phyloP scores from a whole-genome alignment of 2,329 filamentous ascomycete genomes.

The Colletotrichum caudatum region DNA sequence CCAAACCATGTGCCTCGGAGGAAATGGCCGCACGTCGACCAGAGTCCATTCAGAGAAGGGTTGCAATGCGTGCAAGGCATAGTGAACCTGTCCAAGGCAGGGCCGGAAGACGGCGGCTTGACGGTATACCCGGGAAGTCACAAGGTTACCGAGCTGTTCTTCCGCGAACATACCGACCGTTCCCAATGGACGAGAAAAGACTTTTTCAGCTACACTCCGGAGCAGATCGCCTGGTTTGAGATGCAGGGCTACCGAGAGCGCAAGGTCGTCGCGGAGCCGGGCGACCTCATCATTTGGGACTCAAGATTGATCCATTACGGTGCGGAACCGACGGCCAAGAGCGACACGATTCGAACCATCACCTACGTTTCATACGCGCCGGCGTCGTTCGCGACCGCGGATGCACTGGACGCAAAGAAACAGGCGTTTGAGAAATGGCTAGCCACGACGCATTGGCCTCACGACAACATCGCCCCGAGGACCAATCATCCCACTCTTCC shows the following conservation, averaged over 20 bases:
- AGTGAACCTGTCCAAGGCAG: slow-evolving; percentile 44
- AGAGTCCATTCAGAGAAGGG: slow-evolving; percentile 46
- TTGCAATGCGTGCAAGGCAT: slow-evolving; percentile 49
- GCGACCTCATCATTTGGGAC: slow-evolving; percentile 53
- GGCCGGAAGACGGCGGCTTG: slow-evolving; percentile 42
- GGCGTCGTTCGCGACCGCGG: slow-evolving; percentile 49
- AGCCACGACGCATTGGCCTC: slow-evolving; percentile 50
- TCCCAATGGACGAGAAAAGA: slow-evolving; percentile 21
- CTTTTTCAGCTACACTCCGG: neutral
- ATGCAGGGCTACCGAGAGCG: slow-evolving; percentile 48
- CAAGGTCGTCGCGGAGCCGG: slow-evolving; percentile 51
- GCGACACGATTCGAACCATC: slow-evolving; percentile 50
- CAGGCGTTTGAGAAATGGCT: slow-evolving; percentile 45
- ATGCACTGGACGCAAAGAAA: slow-evolving; percentile 42
- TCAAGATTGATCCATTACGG: slow-evolving; percentile 51
- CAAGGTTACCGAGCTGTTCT: slow-evolving; percentile 24
- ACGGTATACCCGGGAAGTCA: slow-evolving; percentile 34
- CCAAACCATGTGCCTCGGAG: slow-evolving; percentile 10
- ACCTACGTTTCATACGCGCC: slow-evolving; percentile 54
- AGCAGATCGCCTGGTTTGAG: slow-evolving; percentile 47
- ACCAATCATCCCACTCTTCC: slow-evolving; percentile 40
- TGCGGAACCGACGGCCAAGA: slow-evolving; percentile 42
- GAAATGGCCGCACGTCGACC: slow-evolving; percentile 50
- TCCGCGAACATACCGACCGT: slow-evolving; percentile 14
- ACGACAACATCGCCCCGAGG: slow-evolving; percentile 52